Evolutionary conservation across 495 filamentous ascomycete species (phyloP), one percentile per base, ranked within the genome.

Genomic region (Xylona heveae): DNA sequence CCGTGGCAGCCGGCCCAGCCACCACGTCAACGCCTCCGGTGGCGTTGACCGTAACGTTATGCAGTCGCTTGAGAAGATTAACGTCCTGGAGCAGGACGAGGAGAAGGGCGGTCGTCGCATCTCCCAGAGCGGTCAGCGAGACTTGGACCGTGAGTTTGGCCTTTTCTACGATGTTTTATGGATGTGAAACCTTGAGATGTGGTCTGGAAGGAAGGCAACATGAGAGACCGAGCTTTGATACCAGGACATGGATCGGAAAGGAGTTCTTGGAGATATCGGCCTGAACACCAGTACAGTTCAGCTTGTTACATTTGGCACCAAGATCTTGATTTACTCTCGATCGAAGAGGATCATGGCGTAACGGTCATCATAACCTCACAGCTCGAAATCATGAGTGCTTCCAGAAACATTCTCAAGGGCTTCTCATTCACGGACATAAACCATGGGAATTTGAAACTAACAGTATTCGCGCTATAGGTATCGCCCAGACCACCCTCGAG

Each of bases 11-110:
- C 70, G 80, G 45, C 88, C 88, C 46, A 74, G 69, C 32, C 77
- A 94, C 60, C 88, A 97, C 69, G 82, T 92, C 52, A 77, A 94
- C 54, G 88, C 84, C 54, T 78, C 69, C 49, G 88, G 88, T 49
- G 71, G 68, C 52, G 85, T 97, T 42, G 88, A 97, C 63, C 78
- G 88, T 52, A 93, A 92, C 65, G 70, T 85, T 43, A 63, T 92
- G 55, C 85, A 94, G 71, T 66, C 82, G 33, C 72, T 97, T 29
- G 85, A 94, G 79, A 92, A 93, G 74, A 94, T 97, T 54, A 83
- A 84, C 55, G 80, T 97, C 45, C 61, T 97, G 33, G 88, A 97
- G 76, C 56, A 69, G 50, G 81, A 94, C 52, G 84, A 90, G 69
- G 85, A 93, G 33, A 88, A 85, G 68, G 88, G 88, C 62, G 88